Conservation (phyloP, 2,329 filamentous ascomycete species). For the Colletotrichum theobromicola region DNA sequence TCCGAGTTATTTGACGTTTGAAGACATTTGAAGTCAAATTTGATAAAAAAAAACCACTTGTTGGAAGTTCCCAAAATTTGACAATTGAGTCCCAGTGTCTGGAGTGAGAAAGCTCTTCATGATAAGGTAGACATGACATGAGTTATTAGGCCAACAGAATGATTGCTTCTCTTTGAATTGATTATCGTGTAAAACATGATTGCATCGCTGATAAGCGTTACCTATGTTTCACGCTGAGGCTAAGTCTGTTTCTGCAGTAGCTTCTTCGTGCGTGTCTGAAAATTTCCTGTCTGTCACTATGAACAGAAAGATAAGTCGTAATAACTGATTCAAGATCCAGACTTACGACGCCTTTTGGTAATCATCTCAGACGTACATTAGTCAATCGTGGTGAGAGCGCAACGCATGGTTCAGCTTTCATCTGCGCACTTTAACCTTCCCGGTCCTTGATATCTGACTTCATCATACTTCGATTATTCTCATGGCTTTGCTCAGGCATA, state of each 20-base stretch:
- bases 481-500: too few relatives aligned
- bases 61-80: accelerated
- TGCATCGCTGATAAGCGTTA: too few relatives aligned
- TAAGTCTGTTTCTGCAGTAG: background rate
- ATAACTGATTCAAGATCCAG: too few relatives aligned
- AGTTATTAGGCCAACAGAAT: accelerated
- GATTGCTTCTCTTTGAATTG: accelerated
- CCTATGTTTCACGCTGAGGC: background rate
- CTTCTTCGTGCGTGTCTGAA: background rate
- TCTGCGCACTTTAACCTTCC: too few relatives aligned
- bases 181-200: too few relatives aligned
- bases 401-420: too few relatives aligned
- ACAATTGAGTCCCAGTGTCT: background rate
- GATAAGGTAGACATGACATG: accelerated
- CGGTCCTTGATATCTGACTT: too few relatives aligned
- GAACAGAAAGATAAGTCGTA: background rate
- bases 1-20: background rate
- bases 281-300: background rate
- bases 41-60: accelerated
- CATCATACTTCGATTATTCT: too few relatives aligned
- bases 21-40: background rate
- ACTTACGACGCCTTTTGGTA: too few relatives aligned
- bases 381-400: too few relatives aligned
- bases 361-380: too few relatives aligned
- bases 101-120: background rate